A percentile compares a stretch with the other conserved stretches of the same genome.
Evolutionary conservation across 1,284 basidiomycete genomes (phyloP).

Genomic region (Peniophora sp.): DNA sequence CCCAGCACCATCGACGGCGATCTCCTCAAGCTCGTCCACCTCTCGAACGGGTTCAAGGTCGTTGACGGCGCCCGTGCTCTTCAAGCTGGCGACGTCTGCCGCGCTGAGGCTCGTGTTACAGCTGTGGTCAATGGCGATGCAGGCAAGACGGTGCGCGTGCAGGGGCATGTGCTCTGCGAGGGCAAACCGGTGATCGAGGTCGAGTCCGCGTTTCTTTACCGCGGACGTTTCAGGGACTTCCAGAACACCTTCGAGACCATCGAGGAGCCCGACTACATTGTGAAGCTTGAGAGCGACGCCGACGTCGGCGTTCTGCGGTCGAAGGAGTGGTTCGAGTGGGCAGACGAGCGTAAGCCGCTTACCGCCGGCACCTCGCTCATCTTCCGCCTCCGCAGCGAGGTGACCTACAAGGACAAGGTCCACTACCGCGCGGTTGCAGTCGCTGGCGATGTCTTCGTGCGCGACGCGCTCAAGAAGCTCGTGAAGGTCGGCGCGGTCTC

Average conservation of each 20-base stretch:
- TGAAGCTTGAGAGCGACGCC: conserved; percentile 71
- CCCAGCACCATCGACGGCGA: conserved; percentile 88
- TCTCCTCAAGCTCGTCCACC: conserved; percentile 90
- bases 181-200: conserved; percentile 87
- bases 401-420: conserved; percentile 87
- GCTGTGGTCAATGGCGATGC: conserved; percentile 89
- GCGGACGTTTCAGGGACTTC: conserved; percentile 89
- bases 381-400: conserved; percentile 83
- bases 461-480: conserved; percentile 79
- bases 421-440: conserved; percentile 81
- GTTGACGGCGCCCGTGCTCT: conserved; percentile 74
- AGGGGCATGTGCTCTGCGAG: conserved; percentile 75
- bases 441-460: conserved; percentile 78
- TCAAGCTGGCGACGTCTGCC: conserved; percentile 84
- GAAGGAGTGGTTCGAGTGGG: conserved; percentile 99
- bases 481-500: conserved; percentile 85
- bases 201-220: conserved; percentile 92
- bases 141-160: conserved; percentile 92
- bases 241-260: conserved; percentile 93
- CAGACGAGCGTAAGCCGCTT: conserved; percentile 74
- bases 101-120: conserved; percentile 81
- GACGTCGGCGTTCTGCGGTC: conserved; percentile 86
- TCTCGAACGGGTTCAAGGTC: conserved; percentile 93
- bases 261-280: conserved; percentile 83
- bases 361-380: conserved; percentile 77